Conservation (phyloP, 345 rosid genomes). For the Populus tremula region DNA sequence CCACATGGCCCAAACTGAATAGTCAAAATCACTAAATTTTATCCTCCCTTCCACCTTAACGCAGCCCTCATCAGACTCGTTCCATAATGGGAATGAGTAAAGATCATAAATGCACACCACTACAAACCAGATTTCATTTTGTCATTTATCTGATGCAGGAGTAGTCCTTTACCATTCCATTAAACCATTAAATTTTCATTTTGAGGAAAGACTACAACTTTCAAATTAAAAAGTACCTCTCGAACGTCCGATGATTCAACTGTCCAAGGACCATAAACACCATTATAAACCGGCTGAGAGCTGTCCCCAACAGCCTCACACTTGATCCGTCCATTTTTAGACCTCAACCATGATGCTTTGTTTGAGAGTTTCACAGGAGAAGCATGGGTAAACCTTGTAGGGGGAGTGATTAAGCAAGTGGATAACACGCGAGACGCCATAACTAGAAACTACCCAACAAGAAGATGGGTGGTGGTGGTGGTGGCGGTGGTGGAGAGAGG, state of each 20-base stretch:
- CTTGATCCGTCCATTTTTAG: conserved; percentile 1
- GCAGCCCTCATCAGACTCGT: no score
- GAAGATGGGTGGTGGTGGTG: no score
- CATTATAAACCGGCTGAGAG: conserved; percentile 63
- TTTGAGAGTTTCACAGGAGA: neutral
- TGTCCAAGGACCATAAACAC: conserved; percentile 82
- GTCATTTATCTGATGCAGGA: no score
- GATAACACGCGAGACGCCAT: conserved; percentile 11
- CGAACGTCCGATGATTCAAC: conserved; percentile 72
- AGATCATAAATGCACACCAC: no score
- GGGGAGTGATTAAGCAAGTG: neutral
- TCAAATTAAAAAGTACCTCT: conserved; percentile 49
- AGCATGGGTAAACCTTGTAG: neutral
- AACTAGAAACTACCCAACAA: neutral
- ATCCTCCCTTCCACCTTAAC: no score
- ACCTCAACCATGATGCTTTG: neutral
- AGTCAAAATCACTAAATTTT: no score
- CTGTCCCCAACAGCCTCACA: conserved; percentile 50
- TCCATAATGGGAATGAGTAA: no score
- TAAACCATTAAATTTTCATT: neutral
- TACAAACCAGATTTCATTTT: no score
- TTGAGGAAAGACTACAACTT: neutral
- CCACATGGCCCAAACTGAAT: no score
- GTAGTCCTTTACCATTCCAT: no score
- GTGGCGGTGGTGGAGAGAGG: no score